Evolutionary conservation across 2,329 filamentous ascomycete genomes (phyloP).

Genomic region (Arthroderma sp.): DNA sequence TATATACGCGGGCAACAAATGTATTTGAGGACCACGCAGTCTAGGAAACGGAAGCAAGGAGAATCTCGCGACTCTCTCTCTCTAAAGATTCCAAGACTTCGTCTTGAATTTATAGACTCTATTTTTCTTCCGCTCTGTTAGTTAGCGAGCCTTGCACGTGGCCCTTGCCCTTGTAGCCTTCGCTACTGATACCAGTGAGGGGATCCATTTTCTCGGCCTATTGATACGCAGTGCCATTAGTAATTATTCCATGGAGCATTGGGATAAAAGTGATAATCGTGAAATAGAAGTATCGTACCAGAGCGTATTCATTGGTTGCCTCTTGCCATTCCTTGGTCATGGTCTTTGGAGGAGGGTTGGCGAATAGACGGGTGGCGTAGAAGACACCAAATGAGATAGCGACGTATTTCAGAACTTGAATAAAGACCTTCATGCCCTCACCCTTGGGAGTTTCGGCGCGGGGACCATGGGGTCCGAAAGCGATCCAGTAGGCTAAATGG

Average conservation of each 20-base stretch:
- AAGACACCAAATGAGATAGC: conserved; percentile 59
- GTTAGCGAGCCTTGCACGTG: conserved; percentile 52
- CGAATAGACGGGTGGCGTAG: conserved; percentile 55
- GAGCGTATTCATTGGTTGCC: conserved; percentile 84
- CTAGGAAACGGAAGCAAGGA: background rate
- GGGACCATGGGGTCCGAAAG: conserved; percentile 91
- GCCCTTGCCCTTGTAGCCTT: conserved; percentile 65
- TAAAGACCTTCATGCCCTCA: conserved; percentile 66
- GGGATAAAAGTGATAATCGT: background rate
- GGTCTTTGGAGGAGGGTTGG: conserved; percentile 60
- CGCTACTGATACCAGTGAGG: conserved; percentile 67
- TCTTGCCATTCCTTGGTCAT: conserved; percentile 98
- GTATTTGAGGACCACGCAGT: background rate
- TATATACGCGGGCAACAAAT: background rate
- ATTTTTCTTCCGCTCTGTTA: conserved; percentile 19
- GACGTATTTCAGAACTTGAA: conserved; percentile 58
- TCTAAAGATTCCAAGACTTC: background rate
- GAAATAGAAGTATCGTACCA: conserved; percentile 43
- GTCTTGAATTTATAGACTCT: conserved; percentile 1
- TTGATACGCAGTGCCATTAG: conserved; percentile 10
- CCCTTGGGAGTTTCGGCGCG: conserved; percentile 71
- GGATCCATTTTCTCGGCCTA: conserved; percentile 77
- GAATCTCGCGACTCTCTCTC: background rate
- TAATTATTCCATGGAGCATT: background rate
- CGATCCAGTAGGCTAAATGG: conserved; percentile 84